Evolutionary conservation across 2,329 filamentous ascomycete genomes (phyloP), one percentile per base, ranked within the genome.

Genomic region (Didymella segeticola): DNA sequence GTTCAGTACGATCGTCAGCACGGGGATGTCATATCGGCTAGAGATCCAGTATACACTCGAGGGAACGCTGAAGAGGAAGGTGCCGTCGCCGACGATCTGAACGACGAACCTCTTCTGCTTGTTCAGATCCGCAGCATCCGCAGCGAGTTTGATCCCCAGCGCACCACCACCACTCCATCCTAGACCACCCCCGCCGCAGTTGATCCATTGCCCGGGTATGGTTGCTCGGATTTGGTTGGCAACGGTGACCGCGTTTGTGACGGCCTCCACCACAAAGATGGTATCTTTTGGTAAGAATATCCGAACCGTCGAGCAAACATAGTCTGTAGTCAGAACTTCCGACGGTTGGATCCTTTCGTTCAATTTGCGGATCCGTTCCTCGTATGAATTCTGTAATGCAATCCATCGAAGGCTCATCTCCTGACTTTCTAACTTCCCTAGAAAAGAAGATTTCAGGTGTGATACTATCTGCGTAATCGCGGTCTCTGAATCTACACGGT

Each of bases 81-180:
- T 87, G 2, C 87, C 87, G 62, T 89, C 87, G 3, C 86, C 87
- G 8, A 89, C 86, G 51, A 89, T 75, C 39, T 76, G 73, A 57
- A 71, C 74, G 0, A 76, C 72, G 30, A 76, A 76, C n/a, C 66
- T 64, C n/a, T 67, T 64, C 43, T 68, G 67, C 45, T 67, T 66
- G 29, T 80, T 75, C 53, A 80, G 73, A 12, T 27, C 9, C 8
- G 9, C 9, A 2, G 73, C 72, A 43, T 87, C 82, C 0, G 80
- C 80, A 0, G 89, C 90, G 9, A 93, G 81, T 69, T 93, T 92
- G 67, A 93, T 87, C 2, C 90, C 90, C 3, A 93, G 72, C 0
- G 88, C 87, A 23, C 63, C 90, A 11, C 90, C 90, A 11, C 89
- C 90, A 11, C 86, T 89, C 90, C 90, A 93, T 1, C 90, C 90